phyloP scores from a whole-genome alignment of 78 protist genomes.

The Dictyostelium citrinum region DNA sequence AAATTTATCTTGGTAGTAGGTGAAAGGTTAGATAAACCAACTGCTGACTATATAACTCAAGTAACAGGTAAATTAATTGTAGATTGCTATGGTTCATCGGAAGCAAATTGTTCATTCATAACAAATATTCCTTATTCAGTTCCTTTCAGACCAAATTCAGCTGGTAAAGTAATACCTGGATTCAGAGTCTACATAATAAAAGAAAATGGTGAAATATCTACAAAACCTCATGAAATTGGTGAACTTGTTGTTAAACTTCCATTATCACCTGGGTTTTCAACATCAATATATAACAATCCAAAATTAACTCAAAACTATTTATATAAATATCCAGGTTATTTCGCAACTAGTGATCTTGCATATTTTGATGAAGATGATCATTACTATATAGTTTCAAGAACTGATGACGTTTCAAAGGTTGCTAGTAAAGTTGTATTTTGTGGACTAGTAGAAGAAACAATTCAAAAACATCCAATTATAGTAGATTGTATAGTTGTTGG shows the following conservation, averaged over 20 bases:
- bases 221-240: background rate
- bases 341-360: background rate
- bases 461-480: background rate
- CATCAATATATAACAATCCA: background rate
- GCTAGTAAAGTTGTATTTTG: background rate
- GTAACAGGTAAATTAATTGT: background rate
- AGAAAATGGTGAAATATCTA: background rate
- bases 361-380: background rate
- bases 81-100: slow-evolving; percentile 71
- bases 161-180: slow-evolving; percentile 75
- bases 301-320: background rate
- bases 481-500: background rate
- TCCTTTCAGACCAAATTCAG: background rate
- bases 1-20: background rate
- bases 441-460: background rate
- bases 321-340: background rate
- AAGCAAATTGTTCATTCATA: slow-evolving; percentile 46
- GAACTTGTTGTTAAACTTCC: slow-evolving; percentile 5
- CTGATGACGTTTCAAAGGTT: background rate
- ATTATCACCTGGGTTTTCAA: background rate
- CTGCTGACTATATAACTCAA: background rate
- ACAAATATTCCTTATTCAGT: background rate
- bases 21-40: background rate
- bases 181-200: background rate
- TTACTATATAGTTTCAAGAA: background rate